Conservation (phyloP, 345 rosid genomes). For the Linum usitatissimum region DNA sequence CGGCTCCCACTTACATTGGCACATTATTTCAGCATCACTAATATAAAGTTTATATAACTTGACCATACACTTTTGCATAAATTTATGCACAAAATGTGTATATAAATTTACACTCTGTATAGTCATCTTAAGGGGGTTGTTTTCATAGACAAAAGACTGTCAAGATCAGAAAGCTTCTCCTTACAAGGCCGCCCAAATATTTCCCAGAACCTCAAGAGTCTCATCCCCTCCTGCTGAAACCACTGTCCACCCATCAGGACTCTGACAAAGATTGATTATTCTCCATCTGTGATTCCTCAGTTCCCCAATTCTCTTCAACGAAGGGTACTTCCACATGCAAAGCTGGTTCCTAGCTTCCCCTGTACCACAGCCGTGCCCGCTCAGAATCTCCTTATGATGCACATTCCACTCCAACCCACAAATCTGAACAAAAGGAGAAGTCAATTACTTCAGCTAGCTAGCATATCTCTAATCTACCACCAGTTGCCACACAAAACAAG, state of each 20-base stretch:
- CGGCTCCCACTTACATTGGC: too few species aligned
- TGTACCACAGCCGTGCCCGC: slow-evolving; percentile 38
- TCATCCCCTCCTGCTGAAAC: slow-evolving; percentile 39
- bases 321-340: slow-evolving; percentile 47
- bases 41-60: too few species aligned
- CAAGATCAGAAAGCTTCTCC: slow-evolving; percentile 27
- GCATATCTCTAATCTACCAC: too few species aligned
- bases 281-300: slow-evolving; percentile 24
- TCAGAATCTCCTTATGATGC: slow-evolving; percentile 46
- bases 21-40: too few species aligned
- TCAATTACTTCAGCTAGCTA: neutral
- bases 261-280: slow-evolving; percentile 34
- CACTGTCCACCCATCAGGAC: slow-evolving; percentile 43
- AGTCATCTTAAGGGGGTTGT: slow-evolving; percentile 30
- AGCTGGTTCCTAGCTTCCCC: slow-evolving; percentile 19
- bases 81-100: too few species aligned
- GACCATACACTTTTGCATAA: too few species aligned
- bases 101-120: too few species aligned
- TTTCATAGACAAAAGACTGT: slow-evolving; percentile 35
- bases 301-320: slow-evolving; percentile 30
- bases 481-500: too few species aligned
- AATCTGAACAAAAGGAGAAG: slow-evolving; percentile 22
- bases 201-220: slow-evolving; percentile 44
- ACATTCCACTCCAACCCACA: slow-evolving; percentile 52
- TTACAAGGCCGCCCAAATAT: slow-evolving; percentile 36